Evolutionary conservation across 1,284 basidiomycete genomes (phyloP).

Genomic region (Tranzscheliella williamsii): DNA sequence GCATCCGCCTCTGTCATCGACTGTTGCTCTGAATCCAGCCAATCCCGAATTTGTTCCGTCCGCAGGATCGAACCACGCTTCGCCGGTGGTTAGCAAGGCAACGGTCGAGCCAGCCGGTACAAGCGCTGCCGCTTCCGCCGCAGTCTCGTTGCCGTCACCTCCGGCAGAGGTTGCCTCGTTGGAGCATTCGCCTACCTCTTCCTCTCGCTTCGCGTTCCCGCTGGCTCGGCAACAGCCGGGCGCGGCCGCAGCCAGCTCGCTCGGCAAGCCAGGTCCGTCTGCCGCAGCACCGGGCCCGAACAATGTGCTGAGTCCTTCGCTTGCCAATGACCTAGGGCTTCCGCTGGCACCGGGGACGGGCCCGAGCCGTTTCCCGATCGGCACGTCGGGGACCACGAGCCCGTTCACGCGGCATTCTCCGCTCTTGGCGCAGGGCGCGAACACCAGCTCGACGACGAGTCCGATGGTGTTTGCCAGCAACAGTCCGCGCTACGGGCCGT

Average conservation of each 20-base stretch:
- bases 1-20: constrained; percentile 6
- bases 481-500: constrained; percentile 22
- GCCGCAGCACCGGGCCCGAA: constrained; percentile 1
- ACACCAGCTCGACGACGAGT: background rate
- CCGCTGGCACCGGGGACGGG: constrained; percentile 12
- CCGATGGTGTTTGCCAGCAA: constrained; percentile 7
- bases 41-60: constrained; percentile 46
- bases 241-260: constrained; percentile 1
- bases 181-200: constrained; percentile 38
- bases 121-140: background rate
- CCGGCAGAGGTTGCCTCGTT: constrained; percentile 15
- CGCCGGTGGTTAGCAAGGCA: constrained; percentile 25
- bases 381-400: constrained; percentile 8
- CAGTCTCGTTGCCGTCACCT: constrained; percentile 14
- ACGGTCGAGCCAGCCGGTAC: background rate
- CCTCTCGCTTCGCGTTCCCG: constrained; percentile 37
- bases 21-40: constrained; percentile 34
- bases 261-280: background rate
- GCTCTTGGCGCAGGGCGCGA: constrained; percentile 8
- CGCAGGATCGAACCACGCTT: constrained; percentile 31
- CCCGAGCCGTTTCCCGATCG: constrained; percentile 16
- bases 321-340: constrained; percentile 11
- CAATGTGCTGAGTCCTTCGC: constrained; percentile 13
- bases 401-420: constrained; percentile 28
- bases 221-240: constrained; percentile 28